These are phyloP conservation scores for Aureobasidium uvarum DNA, from an alignment of 2,329 filamentous ascomycete genomes.

Conservation along the genomic window DNA sequence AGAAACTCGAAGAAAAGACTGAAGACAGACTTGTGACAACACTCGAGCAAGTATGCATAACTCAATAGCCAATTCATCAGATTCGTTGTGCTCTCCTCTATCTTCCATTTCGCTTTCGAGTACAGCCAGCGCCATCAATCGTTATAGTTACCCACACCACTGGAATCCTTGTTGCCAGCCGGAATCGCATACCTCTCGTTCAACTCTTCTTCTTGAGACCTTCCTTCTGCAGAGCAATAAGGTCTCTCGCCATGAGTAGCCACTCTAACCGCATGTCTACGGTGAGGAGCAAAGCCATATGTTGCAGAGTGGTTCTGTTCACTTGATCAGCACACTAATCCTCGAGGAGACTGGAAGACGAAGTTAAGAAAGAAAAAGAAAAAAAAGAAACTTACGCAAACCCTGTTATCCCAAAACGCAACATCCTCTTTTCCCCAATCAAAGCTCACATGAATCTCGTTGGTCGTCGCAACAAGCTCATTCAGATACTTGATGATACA, in stretches of 20 bases:
- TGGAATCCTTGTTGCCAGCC: constrained; percentile 56
- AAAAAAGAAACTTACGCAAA: constrained; percentile 25
- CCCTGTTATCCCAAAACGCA: constrained; percentile 62
- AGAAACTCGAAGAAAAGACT: too few relatives aligned
- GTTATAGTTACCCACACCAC: constrained; percentile 58
- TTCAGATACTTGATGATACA: constrained; percentile 35
- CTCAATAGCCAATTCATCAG: not conserved
- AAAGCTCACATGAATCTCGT: constrained; percentile 67
- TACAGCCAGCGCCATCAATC: constrained; percentile 40
- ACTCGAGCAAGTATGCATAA: too few relatives aligned
- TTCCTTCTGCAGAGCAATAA: constrained; percentile 44
- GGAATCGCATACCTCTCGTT: constrained; percentile 50
- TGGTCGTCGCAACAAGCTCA: constrained; percentile 54
- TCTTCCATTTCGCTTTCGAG: not conserved
- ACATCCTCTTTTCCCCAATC: constrained; percentile 64
- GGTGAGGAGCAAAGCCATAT: constrained; percentile 58
- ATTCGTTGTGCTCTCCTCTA: not conserved
- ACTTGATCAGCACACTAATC: not conserved
- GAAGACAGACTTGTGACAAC: too few relatives aligned
- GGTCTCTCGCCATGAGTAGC: constrained; percentile 50
- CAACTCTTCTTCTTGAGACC: constrained; percentile 56
- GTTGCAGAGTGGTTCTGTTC: constrained; percentile 40
- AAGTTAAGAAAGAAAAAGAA: too few relatives aligned
- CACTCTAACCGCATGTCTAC: constrained; percentile 55
- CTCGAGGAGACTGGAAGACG: too few relatives aligned